These are phyloP conservation scores for Phytophthora boehmeriae DNA, from an alignment of 352 stramenopile species.

Conservation along the genomic window DNA sequence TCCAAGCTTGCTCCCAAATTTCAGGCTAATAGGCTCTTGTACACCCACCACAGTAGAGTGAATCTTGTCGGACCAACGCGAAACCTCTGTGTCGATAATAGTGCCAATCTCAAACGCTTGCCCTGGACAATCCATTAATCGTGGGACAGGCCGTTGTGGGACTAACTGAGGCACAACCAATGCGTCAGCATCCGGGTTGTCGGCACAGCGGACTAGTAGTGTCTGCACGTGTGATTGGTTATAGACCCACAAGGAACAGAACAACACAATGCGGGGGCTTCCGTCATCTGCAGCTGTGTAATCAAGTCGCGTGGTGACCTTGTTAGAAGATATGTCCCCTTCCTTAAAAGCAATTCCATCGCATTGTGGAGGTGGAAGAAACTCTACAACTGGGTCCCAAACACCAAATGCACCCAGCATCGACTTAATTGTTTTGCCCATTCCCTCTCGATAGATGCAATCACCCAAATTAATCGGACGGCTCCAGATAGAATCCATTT, in stretches of 20 bases:
- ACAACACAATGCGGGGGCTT: constrained; percentile 84
- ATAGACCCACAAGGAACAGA: constrained; percentile 89
- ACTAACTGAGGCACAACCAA: constrained; percentile 71
- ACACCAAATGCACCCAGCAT: constrained; percentile 57
- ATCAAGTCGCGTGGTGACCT: constrained; percentile 78
- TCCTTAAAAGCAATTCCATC: constrained; percentile 69
- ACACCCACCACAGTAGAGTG: constrained; percentile 86
- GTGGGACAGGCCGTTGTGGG: constrained; percentile 66
- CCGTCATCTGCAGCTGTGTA: constrained; percentile 85
- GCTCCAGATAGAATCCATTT: constrained; percentile 89
- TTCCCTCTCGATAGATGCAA: constrained; percentile 83
- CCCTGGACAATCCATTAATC: constrained; percentile 83
- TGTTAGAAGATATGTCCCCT: constrained; percentile 65
- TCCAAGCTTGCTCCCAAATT: constrained; percentile 74
- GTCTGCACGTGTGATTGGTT: constrained; percentile 89
- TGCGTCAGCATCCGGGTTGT: constrained; percentile 48
- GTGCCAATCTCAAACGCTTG: constrained; percentile 90
- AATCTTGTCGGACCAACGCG: constrained; percentile 88
- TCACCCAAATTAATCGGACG: constrained; percentile 69
- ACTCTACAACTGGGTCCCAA: constrained; percentile 79
- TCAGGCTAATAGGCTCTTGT: constrained; percentile 79
- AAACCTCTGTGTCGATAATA: constrained; percentile 83
- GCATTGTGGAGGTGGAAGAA: constrained; percentile 60
- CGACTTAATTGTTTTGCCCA: constrained; percentile 67
- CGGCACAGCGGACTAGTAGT: constrained; percentile 75